phyloP scores from a whole-genome alignment of 2,329 filamentous ascomycete species.

The Knufia petricola region DNA sequence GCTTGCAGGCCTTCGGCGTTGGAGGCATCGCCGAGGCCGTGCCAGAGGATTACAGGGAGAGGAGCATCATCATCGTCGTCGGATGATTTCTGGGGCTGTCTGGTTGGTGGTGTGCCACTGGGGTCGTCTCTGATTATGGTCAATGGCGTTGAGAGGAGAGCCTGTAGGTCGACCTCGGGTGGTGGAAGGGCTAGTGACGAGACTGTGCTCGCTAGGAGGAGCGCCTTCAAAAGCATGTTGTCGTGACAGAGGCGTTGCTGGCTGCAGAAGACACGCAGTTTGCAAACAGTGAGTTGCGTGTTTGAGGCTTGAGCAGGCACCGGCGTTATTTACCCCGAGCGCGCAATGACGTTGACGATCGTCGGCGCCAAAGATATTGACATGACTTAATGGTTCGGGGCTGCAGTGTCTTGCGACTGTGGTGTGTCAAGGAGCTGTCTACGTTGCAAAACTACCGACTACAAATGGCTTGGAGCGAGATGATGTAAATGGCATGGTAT shows the following conservation, averaged over 20 bases:
- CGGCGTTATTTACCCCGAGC: background rate
- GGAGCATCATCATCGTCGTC: slow-evolving; percentile 34
- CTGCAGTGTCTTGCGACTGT: too few species aligned
- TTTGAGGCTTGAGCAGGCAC: background rate
- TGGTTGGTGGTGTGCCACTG: background rate
- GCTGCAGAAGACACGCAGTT: too few species aligned
- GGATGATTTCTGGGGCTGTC: background rate
- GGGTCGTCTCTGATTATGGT: background rate
- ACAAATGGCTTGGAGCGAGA: too few species aligned
- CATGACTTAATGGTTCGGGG: too few species aligned
- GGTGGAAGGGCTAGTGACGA: slow-evolving; percentile 4
- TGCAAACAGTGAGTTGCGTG: too few species aligned
- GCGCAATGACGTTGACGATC: background rate
- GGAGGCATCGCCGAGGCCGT: slow-evolving; percentile 63
- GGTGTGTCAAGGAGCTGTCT: too few species aligned
- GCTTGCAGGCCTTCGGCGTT: slow-evolving; percentile 62
- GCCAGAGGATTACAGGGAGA: slow-evolving; percentile 88
- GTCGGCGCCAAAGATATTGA: background rate
- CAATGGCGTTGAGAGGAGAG: background rate
- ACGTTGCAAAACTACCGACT: too few species aligned
- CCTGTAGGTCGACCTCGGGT: background rate
- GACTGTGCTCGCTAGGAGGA: background rate
- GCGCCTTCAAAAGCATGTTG: background rate
- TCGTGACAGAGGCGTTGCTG: background rate
- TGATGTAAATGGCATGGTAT: too few species aligned